Conservation (phyloP, 2,329 filamentous ascomycete genomes). For the Fusarium sp. region DNA sequence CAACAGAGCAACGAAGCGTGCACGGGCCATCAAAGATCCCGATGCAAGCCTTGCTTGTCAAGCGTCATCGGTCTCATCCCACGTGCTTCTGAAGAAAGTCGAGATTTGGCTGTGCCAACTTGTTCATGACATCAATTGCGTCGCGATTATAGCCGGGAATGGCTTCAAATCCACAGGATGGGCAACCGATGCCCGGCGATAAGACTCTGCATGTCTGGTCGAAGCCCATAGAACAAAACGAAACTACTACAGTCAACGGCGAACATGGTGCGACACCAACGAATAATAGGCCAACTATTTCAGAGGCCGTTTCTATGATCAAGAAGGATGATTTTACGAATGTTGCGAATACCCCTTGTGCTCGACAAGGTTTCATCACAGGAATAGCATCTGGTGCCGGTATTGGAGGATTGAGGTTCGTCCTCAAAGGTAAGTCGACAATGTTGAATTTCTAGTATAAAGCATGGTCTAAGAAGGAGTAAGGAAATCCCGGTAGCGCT, state of each 20-base stretch:
- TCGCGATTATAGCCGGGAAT: slow-evolving; percentile 51
- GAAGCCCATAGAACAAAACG: slow-evolving; percentile 48
- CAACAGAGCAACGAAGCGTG: slow-evolving; percentile 27
- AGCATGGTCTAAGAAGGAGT: slow-evolving; percentile 20
- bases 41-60: slow-evolving; percentile 34
- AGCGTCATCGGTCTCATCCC: slow-evolving; percentile 46
- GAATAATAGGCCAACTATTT: slow-evolving; percentile 55
- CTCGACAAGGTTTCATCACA: slow-evolving; percentile 82
- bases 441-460: not conserved
- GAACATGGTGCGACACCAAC: slow-evolving; percentile 36
- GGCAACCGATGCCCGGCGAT: slow-evolving; percentile 42
- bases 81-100: slow-evolving; percentile 35
- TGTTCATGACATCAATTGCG: slow-evolving; percentile 45
- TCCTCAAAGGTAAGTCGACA: slow-evolving; percentile 75
- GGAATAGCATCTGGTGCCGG: slow-evolving; percentile 85
- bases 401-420: slow-evolving; percentile 77
- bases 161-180: slow-evolving; percentile 48
- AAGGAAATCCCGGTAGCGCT: slow-evolving; percentile 59
- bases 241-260: slow-evolving; percentile 31
- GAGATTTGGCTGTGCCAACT: slow-evolving; percentile 28
- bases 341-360: slow-evolving; percentile 84
- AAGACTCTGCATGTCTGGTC: slow-evolving; percentile 54
- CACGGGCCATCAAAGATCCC: slow-evolving; percentile 37
- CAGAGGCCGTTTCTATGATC: slow-evolving; percentile 75
- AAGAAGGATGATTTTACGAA: slow-evolving; percentile 76